Conservation (phyloP, 208 protist genomes). For the Vickermania spadyakhi region DNA sequence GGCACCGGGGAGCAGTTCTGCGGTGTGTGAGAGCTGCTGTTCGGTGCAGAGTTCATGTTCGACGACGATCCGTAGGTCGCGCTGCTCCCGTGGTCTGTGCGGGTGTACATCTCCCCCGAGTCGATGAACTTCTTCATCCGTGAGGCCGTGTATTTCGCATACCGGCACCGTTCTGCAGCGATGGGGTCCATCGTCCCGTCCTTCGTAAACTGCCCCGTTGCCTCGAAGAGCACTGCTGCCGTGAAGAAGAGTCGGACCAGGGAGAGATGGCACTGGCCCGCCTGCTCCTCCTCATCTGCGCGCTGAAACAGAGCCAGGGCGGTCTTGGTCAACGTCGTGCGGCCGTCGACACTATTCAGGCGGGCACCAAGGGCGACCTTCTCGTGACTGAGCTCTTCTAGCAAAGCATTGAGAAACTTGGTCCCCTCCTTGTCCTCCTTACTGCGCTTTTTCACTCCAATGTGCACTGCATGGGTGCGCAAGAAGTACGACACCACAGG, state of each 20-base stretch:
- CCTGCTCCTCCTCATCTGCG: constrained; percentile 74
- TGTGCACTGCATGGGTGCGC: constrained; percentile 48
- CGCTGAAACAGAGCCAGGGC: constrained; percentile 61
- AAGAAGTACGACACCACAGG: constrained; percentile 70
- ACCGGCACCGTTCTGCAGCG: constrained; percentile 56
- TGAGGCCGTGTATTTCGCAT: constrained; percentile 68
- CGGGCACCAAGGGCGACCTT: constrained; percentile 19
- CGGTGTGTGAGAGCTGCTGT: background rate
- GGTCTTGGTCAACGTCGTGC: constrained; percentile 46
- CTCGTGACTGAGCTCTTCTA: constrained; percentile 38
- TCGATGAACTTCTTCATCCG: constrained; percentile 68
- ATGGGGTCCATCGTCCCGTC: constrained; percentile 49
- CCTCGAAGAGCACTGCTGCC: constrained; percentile 55
- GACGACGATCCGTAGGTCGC: too few species aligned
- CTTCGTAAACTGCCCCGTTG: constrained; percentile 69
- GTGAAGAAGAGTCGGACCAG: constrained; percentile 68
- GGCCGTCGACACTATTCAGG: constrained; percentile 35
- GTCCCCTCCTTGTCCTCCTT: constrained; percentile 40
- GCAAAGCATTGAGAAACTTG: constrained; percentile 34
- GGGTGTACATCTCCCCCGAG: constrained; percentile 33
- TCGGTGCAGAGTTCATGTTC: too few species aligned
- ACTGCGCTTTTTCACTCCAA: constrained; percentile 34
- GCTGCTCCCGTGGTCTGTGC: constrained; percentile 5
- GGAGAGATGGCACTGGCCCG: constrained; percentile 25
- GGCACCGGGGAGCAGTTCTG: background rate